Conservation (phyloP, 208 protist species). For the Crithidia mellificae region DNA sequence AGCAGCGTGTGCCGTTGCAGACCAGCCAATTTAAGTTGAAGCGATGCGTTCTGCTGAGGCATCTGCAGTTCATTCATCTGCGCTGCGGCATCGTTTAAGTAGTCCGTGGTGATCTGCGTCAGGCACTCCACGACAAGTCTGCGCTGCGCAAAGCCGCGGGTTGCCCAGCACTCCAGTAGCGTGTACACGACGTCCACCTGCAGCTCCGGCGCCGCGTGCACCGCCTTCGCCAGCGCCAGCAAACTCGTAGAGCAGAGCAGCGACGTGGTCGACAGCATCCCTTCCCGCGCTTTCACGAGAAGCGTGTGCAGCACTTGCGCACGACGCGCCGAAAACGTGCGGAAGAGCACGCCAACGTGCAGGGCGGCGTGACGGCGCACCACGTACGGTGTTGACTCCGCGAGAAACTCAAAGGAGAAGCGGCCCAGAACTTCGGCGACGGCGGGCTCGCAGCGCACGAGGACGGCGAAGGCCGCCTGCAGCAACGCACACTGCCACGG, state of each 20-base stretch:
- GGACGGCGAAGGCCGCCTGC: constrained; percentile 27
- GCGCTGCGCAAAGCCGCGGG: constrained; percentile 53
- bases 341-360: constrained; percentile 58
- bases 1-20: constrained; percentile 24
- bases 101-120: constrained; percentile 37
- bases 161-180: constrained; percentile 80
- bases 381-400: constrained; percentile 38
- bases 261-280: constrained; percentile 47
- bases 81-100: background rate
- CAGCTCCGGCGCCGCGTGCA: constrained; percentile 49
- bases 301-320: constrained; percentile 60
- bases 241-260: constrained; percentile 64
- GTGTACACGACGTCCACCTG: constrained; percentile 59
- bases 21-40: too few species aligned
- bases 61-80: too few species aligned
- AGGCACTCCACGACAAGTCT: constrained; percentile 58
- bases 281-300: constrained; percentile 50
- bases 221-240: constrained; percentile 65
- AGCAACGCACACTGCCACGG: constrained; percentile 34
- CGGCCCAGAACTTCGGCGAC: constrained; percentile 63
- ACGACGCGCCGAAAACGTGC: constrained; percentile 40
- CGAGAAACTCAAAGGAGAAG: constrained; percentile 69
- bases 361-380: constrained; percentile 60
- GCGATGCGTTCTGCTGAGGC: too few species aligned
- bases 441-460: constrained; percentile 42